These are phyloP conservation scores for Penicillium palitans DNA, from an alignment of 2,329 filamentous ascomycete species.

Conservation along the genomic window DNA sequence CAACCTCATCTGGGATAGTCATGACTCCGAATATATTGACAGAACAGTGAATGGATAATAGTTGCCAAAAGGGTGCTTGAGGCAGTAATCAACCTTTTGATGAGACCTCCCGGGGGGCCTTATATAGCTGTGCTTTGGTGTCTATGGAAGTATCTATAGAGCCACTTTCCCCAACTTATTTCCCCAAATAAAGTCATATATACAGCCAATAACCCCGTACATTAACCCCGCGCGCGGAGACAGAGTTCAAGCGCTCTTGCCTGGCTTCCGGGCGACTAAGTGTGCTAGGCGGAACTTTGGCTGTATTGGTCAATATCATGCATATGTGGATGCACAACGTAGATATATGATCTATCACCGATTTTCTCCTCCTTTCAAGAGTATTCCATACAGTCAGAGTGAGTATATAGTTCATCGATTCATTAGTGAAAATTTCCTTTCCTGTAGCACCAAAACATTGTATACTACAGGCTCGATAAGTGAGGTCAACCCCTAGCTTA, in stretches of 20 bases:
- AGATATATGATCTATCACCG: not conserved
- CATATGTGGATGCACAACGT: not conserved
- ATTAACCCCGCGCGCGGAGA: constrained; percentile 7
- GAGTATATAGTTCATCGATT: not conserved
- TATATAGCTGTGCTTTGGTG: constrained; percentile 2
- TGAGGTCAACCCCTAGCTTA: not conserved
- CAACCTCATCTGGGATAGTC: constrained; percentile 73
- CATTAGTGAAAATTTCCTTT: not conserved
- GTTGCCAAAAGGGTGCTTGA: not conserved
- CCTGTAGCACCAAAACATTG: not conserved
- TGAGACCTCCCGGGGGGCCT: not conserved
- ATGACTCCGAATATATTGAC: constrained; percentile 37
- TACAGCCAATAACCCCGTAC: not conserved
- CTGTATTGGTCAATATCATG: not conserved
- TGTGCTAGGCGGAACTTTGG: not conserved
- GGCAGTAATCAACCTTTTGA: not conserved
- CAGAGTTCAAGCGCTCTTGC: not conserved
- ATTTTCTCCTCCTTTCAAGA: not conserved
- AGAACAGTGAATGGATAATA: not conserved
- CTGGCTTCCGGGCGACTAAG: not conserved
- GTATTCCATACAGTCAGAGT: not conserved
- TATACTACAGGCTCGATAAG: not conserved
- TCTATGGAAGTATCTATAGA: not conserved
- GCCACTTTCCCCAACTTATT: not conserved
- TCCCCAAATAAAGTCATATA: too few species aligned